Evolutionary conservation across 202 grass and related monocot genomes (phyloP).

Genomic region (Hordeum pubiflorum): DNA sequence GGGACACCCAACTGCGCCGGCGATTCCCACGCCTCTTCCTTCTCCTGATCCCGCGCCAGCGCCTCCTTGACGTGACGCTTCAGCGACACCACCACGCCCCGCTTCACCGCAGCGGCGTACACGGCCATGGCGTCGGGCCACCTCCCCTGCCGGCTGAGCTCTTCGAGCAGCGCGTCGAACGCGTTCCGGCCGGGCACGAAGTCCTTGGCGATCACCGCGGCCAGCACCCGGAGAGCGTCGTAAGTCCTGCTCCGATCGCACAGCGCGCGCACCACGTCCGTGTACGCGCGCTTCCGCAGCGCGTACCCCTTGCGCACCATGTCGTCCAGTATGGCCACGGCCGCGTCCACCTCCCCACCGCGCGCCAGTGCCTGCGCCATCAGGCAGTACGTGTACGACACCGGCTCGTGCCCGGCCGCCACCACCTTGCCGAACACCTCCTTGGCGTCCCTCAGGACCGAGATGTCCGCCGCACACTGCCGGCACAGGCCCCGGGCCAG

Average conservation of each 20-base stretch:
- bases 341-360: constrained; percentile 67
- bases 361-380: constrained; percentile 82
- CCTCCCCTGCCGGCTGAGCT: constrained; percentile 51
- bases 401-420: constrained; percentile 44
- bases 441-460: constrained; percentile 42
- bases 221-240: constrained; percentile 58
- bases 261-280: constrained; percentile 64
- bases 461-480: constrained; percentile 31
- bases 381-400: constrained; percentile 74
- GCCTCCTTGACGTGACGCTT: constrained; percentile 32
- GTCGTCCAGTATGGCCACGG: constrained; percentile 51
- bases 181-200: constrained; percentile 63
- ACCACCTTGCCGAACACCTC: constrained; percentile 47
- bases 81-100: constrained; percentile 41
- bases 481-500: constrained; percentile 62
- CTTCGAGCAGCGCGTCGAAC: constrained; percentile 65
- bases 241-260: constrained; percentile 48
- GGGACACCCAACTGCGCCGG: neutral
- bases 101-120: constrained; percentile 77
- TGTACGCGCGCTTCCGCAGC: constrained; percentile 74
- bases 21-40: neutral
- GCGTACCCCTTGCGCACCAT: constrained; percentile 58
- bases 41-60: neutral
- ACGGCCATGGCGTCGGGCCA: constrained; percentile 56
- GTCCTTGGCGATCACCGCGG: constrained; percentile 50